Conservation (phyloP, 176 grass and related monocot species). For the Metroxylon sagu region DNA sequence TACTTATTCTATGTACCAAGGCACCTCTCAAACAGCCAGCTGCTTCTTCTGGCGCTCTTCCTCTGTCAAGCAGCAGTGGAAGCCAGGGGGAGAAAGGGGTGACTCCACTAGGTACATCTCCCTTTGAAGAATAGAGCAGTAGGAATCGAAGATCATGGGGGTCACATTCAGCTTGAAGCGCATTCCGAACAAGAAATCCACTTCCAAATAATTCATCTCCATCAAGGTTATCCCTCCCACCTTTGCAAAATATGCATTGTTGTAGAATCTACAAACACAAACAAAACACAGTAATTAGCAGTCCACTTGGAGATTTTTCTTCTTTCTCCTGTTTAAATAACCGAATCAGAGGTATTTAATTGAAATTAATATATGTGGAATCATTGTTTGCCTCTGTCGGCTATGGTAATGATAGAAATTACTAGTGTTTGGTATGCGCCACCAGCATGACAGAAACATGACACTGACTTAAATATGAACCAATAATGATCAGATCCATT, state of each 20-base stretch:
- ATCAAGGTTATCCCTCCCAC: conserved; percentile 82
- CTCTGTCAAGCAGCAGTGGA: conserved; percentile 39
- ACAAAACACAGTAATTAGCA: too few relatives aligned
- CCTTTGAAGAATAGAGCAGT: conserved; percentile 75
- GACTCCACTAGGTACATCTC: conserved; percentile 60
- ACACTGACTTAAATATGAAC: too few relatives aligned
- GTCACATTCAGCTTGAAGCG: conserved; percentile 94
- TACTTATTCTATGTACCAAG: too few relatives aligned
- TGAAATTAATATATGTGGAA: background rate
- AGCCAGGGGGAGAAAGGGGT: conserved; percentile 18
- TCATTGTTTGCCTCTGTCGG: too few relatives aligned
- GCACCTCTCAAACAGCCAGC: conserved; percentile 53
- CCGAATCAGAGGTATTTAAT: background rate
- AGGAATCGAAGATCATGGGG: conserved; percentile 60
- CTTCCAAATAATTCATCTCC: conserved; percentile 98
- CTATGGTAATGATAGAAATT: too few relatives aligned
- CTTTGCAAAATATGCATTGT: conserved; percentile 98
- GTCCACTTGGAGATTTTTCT: too few relatives aligned
- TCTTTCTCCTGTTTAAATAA: too few relatives aligned
- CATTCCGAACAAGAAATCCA: conserved; percentile 91
- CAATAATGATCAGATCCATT: too few relatives aligned
- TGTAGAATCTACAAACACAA: conserved; percentile 57
- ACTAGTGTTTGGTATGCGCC: too few relatives aligned
- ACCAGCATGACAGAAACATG: too few relatives aligned
- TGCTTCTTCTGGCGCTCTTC: conserved; percentile 58